Evolutionary conservation across 441 rosid species (phyloP).

Genomic region (Populus trichocarpa): DNA sequence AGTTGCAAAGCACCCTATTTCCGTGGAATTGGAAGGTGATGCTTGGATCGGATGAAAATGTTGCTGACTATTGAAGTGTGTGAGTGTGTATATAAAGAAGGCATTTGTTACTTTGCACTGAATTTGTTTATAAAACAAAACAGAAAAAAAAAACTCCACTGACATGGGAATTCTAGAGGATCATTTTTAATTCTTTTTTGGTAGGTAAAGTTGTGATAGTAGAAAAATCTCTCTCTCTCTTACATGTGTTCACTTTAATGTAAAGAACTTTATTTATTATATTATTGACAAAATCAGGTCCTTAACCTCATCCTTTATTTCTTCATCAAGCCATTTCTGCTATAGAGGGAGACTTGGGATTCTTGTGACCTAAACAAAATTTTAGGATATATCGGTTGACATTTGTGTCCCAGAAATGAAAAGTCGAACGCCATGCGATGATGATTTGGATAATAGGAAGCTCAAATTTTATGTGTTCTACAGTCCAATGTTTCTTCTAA

Average conservation of each 20-base stretch:
- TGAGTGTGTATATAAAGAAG: constrained; percentile 2
- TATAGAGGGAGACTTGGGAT: background rate
- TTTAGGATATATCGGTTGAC: background rate
- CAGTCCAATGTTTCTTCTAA: constrained; percentile 7
- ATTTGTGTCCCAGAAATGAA: constrained; percentile 9
- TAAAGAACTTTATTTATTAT: background rate
- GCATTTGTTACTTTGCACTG: background rate
- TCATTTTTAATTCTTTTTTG: constrained; percentile 16
- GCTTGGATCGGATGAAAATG: background rate
- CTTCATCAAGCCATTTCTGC: background rate
- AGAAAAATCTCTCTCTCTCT: background rate
- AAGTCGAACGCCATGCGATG: constrained; percentile 7
- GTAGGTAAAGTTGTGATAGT: constrained; percentile 17
- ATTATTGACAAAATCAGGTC: background rate
- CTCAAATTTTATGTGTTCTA: background rate
- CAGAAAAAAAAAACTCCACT: background rate
- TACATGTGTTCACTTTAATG: background rate
- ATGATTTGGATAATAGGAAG: constrained; percentile 7
- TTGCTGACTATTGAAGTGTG: background rate
- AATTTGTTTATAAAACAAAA: background rate
- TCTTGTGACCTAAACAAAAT: background rate
- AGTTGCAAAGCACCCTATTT: background rate
- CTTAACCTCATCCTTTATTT: background rate
- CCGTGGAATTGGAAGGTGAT: constrained; percentile 16
- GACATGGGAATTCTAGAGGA: constrained; percentile 4